Evolutionary conservation across 2,329 filamentous ascomycete genomes (phyloP).

Genomic region (Sarocladium strictum): DNA sequence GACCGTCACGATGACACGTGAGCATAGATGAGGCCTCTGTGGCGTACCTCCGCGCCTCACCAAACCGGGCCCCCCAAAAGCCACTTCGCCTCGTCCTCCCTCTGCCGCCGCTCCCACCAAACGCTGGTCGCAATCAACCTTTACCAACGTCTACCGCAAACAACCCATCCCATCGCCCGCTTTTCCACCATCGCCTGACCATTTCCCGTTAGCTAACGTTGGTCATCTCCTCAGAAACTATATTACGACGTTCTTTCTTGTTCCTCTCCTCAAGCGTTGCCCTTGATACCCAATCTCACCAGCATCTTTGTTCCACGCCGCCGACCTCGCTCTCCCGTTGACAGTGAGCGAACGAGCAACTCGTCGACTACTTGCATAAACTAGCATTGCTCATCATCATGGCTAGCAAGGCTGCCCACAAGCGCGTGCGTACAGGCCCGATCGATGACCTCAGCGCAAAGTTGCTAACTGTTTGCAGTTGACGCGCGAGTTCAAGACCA

Average conservation of each 20-base stretch:
- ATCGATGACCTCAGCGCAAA: no score
- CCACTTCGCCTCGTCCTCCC: slow-evolving; percentile 1
- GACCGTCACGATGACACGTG: background rate
- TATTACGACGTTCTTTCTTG: background rate
- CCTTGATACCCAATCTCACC: background rate
- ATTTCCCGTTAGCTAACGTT: no score
- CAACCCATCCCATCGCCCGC: background rate
- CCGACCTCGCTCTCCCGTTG: background rate
- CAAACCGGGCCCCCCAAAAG: slow-evolving; percentile 3
- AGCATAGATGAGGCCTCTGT: background rate
- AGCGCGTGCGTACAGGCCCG: slow-evolving; percentile 48
- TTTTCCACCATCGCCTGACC: background rate
- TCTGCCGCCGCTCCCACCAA: background rate
- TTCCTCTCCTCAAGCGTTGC: background rate
- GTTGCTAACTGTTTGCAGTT: slow-evolving; percentile 35
- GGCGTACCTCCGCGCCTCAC: slow-evolving; percentile 4
- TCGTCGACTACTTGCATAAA: background rate
- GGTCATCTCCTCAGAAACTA: background rate
- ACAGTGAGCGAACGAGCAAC: background rate
- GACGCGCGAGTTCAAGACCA: slow-evolving; percentile 57
- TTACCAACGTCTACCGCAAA: background rate
- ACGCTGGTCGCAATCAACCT: background rate
- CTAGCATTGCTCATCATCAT: slow-evolving; percentile 31
- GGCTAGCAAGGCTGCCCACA: slow-evolving; percentile 68
- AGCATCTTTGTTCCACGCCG: background rate